phyloP scores from a whole-genome alignment of 257 asterid genomes.

The Nyctanthes arbortristis region DNA sequence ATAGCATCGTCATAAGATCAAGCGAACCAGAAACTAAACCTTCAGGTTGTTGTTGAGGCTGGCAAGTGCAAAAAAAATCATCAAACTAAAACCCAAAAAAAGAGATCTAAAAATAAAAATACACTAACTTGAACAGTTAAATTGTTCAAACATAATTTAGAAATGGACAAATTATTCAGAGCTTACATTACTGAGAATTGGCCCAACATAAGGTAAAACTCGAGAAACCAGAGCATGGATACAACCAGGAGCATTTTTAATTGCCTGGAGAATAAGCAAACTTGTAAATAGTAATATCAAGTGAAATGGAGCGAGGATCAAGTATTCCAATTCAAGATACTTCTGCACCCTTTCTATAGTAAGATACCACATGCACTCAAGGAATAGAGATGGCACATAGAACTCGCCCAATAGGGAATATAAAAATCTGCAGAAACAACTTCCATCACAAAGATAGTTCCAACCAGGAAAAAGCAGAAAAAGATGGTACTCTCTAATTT shows the following conservation, averaged over 20 bases:
- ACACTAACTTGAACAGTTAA: conserved; percentile 20
- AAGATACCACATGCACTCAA: conserved; percentile 10
- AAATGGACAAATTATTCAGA: conserved; percentile 21
- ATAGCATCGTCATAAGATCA: conserved; percentile 85
- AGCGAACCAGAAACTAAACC: conserved; percentile 92
- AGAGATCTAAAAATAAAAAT: conserved; percentile 24
- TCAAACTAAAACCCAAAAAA: no score
- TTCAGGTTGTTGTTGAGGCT: conserved; percentile 94
- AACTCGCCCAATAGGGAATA: neutral
- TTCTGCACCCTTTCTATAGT: conserved; percentile 1
- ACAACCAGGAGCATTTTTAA: conserved; percentile 92
- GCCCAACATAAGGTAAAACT: conserved; percentile 73
- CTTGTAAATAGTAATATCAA: conserved; percentile 15
- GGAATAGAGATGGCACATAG: neutral
- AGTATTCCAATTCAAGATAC: neutral
- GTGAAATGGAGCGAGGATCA: neutral
- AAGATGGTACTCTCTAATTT: no score
- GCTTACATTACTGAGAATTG: conserved; percentile 81
- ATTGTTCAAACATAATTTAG: conserved; percentile 5
- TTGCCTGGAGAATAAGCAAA: conserved; percentile 57
- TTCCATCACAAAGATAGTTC: neutral
- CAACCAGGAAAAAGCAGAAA: no score
- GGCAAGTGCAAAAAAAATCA: conserved; percentile 36
- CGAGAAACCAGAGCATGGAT: conserved; percentile 85
- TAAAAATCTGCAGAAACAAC: neutral